Percentiles rank a stretch among this genome's conserved stretches.
phyloP scores from a whole-genome alignment of 31 red algal species.

The Asparagopsis taxiformis region DNA sequence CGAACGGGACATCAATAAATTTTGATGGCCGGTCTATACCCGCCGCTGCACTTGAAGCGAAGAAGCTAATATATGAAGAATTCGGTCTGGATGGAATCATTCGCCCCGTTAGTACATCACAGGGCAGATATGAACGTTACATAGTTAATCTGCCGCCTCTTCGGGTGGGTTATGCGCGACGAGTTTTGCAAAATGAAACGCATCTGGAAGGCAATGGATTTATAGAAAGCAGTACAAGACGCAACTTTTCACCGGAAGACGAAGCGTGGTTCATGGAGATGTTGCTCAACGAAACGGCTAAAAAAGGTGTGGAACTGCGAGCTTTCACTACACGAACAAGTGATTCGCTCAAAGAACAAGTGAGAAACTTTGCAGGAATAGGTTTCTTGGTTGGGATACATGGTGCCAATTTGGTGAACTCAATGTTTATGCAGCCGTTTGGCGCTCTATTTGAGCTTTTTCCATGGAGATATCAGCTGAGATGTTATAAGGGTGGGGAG shows the following conservation, averaged over 20 bases:
- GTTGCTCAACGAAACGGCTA: conserved; percentile 26
- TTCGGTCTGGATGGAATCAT: too few species aligned
- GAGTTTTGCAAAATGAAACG: too few species aligned
- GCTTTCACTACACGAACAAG: neutral
- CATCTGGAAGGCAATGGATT: too few species aligned
- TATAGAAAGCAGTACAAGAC: conserved; percentile 12
- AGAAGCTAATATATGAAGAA: neutral
- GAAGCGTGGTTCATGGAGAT: conserved; percentile 55
- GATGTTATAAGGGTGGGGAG: conserved; percentile 35
- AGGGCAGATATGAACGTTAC: neutral
- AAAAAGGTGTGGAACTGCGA: neutral
- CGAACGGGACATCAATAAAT: neutral
- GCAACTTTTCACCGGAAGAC: conserved; percentile 31
- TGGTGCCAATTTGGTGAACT: conserved; percentile 85
- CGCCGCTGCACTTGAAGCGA: neutral
- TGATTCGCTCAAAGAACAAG: conserved; percentile 27
- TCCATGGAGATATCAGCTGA: conserved; percentile 1
- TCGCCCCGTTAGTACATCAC: neutral
- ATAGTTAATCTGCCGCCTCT: conserved; percentile 19
- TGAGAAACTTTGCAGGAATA: conserved; percentile 13
- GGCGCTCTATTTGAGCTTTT: conserved; percentile 69
- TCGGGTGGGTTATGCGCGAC: conserved; percentile 26
- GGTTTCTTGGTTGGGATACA: conserved; percentile 78
- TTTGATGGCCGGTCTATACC: conserved; percentile 5
- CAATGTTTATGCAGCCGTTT: conserved; percentile 64